Evolutionary conservation across 192 early-diverging fungal genomes (phyloP).

Genomic region (Funneliformis geosporum): DNA sequence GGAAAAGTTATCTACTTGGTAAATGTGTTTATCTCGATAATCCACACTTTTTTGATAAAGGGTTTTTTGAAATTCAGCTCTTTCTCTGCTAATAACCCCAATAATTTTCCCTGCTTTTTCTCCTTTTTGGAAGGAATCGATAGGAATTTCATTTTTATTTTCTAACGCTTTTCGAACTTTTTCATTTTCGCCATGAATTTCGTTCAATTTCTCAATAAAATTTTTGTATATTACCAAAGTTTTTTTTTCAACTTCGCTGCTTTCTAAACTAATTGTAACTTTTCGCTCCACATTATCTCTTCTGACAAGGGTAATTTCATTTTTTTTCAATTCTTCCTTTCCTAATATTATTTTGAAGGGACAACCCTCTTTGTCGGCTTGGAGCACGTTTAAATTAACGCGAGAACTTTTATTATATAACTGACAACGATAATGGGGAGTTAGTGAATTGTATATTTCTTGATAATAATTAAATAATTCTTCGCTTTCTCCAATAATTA

Average conservation of each 20-base stretch:
- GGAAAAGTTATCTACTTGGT: background rate
- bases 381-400: constrained; percentile 8
- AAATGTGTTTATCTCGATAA: constrained; percentile 21
- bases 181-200: background rate
- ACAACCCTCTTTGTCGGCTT: constrained; percentile 26
- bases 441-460: background rate
- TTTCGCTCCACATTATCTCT: constrained; percentile 13
- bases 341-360: constrained; percentile 20
- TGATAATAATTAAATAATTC: constrained; percentile 25
- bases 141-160: constrained; percentile 6
- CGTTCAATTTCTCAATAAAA: constrained; percentile 2
- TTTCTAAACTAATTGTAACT: constrained; percentile 11
- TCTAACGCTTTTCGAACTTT: background rate
- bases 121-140: constrained; percentile 24
- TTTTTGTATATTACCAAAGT: background rate
- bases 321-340: constrained; percentile 1
- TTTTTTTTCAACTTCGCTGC: constrained; percentile 9
- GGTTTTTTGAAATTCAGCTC: background rate
- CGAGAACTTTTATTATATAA: constrained; percentile 11
- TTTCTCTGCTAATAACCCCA: background rate
- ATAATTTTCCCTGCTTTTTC: background rate
- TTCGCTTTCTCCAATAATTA: background rate
- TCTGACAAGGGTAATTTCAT: constrained; percentile 6
- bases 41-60: constrained; percentile 21
- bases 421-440: constrained; percentile 4